A percentile compares a stretch with the other conserved stretches of the same genome.
Evolutionary conservation across 352 stramenopile species (phyloP).

Genomic region (Achlya hypogyna): DNA sequence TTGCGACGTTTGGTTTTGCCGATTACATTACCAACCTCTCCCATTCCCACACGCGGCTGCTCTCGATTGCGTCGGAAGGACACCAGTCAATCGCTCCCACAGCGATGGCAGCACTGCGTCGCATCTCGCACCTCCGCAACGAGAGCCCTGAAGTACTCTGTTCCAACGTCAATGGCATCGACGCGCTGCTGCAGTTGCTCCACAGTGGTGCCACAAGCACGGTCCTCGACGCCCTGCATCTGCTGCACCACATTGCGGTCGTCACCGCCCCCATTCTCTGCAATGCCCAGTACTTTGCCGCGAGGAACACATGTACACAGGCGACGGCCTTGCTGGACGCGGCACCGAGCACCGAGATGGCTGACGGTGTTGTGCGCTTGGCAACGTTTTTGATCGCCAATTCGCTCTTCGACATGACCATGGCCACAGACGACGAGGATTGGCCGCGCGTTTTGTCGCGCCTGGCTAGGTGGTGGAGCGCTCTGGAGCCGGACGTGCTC

Average conservation of each 20-base stretch:
- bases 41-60: slow-evolving; percentile 8
- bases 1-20: slow-evolving; percentile 9
- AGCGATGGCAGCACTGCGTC: slow-evolving; percentile 12
- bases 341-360: not conserved
- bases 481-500: not conserved
- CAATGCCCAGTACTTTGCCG: slow-evolving; percentile 17
- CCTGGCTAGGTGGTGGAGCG: slow-evolving; percentile 6
- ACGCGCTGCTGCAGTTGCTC: slow-evolving; percentile 8
- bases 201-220: slow-evolving; percentile 1
- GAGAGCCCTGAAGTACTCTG: slow-evolving; percentile 15
- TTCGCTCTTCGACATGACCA: not conserved
- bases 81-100: slow-evolving; percentile 10
- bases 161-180: slow-evolving; percentile 14
- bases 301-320: not conserved
- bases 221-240: slow-evolving; percentile 14
- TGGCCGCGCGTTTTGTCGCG: slow-evolving; percentile 4
- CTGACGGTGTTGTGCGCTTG: not conserved
- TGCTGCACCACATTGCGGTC: slow-evolving; percentile 16
- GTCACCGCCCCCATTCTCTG: slow-evolving; percentile 2
- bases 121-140: slow-evolving; percentile 18
- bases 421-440: not conserved
- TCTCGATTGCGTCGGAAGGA: slow-evolving; percentile 13
- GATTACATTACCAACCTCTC: slow-evolving; percentile 17
- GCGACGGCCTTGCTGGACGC: not conserved
- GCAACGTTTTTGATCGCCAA: not conserved